Evolutionary conservation across 2,329 filamentous ascomycete species (phyloP), one percentile per base, ranked within the genome.

Genomic region (Verticillium dahliae): DNA sequence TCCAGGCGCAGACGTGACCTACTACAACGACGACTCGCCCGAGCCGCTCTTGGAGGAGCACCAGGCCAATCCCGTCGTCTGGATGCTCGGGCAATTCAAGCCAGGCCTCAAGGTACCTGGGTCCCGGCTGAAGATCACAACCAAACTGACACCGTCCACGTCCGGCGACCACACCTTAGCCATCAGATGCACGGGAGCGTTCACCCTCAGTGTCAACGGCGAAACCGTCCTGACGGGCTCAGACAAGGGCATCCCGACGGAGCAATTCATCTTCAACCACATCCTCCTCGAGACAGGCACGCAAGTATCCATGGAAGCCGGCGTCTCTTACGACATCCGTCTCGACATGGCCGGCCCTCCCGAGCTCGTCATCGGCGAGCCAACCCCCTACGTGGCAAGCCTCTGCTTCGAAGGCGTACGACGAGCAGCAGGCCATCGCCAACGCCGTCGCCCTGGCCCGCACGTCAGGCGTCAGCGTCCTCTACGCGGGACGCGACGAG

Each of bases 201-300:
- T 60, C 35, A 59, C 60, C 0, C 64, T 67, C 1, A n/a, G 31
- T 1, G 56, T 67, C 13, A 58, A 67, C 57, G 62, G 64, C 14
- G 56, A 57, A 34, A 59, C 62, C n/a, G 60, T 65, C 1, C 50
- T 65, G 1, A 37, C 63, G 1, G 65, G 66, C 2, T 52, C 61
- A 5, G 58, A 64, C 50, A 63, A 56, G 4, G 33, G 64, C 1
- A 61, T 66, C 15, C 55, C 66, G 7, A 64, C 61, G 1, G 63
- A 67, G 58, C 66, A 67, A 50, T 64, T 63, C 15, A 65, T 67
- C 45, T 67, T 67, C 60, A 65, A 66, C 50, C 65, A 66, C 58
- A 60, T 64, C 34, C 63, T 64, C 31, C 61, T 66, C 31, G 66
- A 67, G 38, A 62, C 58, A 2, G 62, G 63, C 22, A 39, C 50